These are phyloP conservation scores for Ehretia macrophylla DNA, from an alignment of 257 asterid genomes.

Conservation along the genomic window DNA sequence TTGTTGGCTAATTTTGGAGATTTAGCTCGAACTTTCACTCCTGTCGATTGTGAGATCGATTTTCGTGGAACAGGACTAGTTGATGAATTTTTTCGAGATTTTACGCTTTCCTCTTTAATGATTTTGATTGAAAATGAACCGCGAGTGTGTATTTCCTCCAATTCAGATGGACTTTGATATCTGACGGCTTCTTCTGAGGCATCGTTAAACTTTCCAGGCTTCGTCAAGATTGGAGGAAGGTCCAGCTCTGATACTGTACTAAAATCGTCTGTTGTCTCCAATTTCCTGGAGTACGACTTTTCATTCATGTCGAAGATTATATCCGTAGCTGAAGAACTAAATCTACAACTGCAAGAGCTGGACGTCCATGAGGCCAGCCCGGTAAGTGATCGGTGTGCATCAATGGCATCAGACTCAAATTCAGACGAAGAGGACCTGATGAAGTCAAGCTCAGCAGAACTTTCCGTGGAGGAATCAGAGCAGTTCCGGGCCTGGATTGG, in stretches of 20 bases:
- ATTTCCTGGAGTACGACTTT: conserved; percentile 7
- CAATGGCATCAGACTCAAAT: conserved; percentile 27
- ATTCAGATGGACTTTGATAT: background rate
- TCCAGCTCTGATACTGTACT: conserved; percentile 35
- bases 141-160: background rate
- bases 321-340: conserved; percentile 45
- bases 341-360: conserved; percentile 35
- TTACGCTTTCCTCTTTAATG: background rate
- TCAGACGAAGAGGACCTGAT: conserved; percentile 34
- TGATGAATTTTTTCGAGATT: background rate
- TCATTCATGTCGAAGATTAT: conserved; percentile 54
- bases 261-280: conserved; percentile 19
- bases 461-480: background rate
- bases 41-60: conserved; percentile 42
- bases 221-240: conserved; percentile 61
- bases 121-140: conserved; percentile 8
- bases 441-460: conserved; percentile 21
- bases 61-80: conserved; percentile 29
- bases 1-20: conserved; percentile 37
- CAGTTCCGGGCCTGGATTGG: background rate
- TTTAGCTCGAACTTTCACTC: conserved; percentile 51
- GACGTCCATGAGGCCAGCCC: conserved; percentile 27
- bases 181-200: conserved; percentile 6
- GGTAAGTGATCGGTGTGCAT: conserved; percentile 15
- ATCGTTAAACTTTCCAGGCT: conserved; percentile 17